A percentile compares a stretch with the other conserved stretches of the same genome.
These are phyloP conservation scores for Betula pendula DNA, from an alignment of 306 rosid species.

Conservation along the genomic window DNA sequence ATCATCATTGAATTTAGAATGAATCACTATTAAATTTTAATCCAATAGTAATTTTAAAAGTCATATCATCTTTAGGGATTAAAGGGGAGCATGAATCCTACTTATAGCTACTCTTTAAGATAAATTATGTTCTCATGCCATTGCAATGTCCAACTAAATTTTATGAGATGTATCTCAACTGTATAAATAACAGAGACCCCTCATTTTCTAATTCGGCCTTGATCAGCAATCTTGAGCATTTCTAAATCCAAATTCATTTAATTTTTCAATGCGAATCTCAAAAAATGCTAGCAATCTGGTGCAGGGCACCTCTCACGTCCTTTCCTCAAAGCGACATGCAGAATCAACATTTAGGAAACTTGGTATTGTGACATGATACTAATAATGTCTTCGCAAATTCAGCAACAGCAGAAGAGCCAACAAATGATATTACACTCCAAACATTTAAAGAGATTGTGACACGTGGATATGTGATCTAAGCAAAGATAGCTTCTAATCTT, in stretches of 20 bases:
- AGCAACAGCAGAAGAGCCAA: background rate
- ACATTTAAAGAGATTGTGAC: no score
- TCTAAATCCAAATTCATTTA: background rate
- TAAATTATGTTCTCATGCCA: background rate
- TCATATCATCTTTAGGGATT: no score
- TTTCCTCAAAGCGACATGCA: no score
- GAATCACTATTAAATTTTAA: no score
- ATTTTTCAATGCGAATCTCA: background rate
- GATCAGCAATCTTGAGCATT: background rate
- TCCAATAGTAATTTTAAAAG: no score
- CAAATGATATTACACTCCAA: background rate
- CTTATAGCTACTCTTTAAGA: no score
- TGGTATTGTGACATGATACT: background rate
- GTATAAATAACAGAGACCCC: background rate
- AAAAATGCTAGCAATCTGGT: background rate
- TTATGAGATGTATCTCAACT: background rate
- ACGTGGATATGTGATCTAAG: no score
- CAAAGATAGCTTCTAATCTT: no score
- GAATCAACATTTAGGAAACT: background rate
- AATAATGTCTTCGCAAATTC: background rate
- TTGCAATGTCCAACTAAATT: background rate
- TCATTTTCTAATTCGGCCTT: background rate
- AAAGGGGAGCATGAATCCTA: no score
- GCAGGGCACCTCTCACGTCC: no score
- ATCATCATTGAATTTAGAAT: no score